Evolutionary conservation across 371 early-diverging fungal species (phyloP), one percentile per base, ranked within the genome.

Genomic region (Mucor indicus): DNA sequence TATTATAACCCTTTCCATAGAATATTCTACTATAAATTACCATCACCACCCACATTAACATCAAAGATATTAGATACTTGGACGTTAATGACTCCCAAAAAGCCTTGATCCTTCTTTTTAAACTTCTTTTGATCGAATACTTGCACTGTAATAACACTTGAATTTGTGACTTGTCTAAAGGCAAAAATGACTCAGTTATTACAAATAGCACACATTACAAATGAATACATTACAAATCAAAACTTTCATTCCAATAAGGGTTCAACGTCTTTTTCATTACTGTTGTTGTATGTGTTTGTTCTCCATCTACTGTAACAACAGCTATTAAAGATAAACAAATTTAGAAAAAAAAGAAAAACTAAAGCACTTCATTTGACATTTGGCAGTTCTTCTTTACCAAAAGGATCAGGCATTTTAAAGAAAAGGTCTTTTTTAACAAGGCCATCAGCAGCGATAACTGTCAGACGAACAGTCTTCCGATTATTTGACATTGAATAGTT

Each of bases 121-220:
- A 91, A 95, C 64, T 92, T 93, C 62, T 88, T 84, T 72, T 95
- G 95, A 70, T 98, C 98, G 78, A 95, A 98, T 19, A 98, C 86
- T 68, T 98, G 95, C 29, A 95, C 87, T 1, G 93, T 85, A 48
- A 96, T 78, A 10, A 93, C 85, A 56, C 91, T 90, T 48, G 69
- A 67, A 61, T 80, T 84, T 13, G 77, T 80, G 12, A 89, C 89
- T 62, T 77, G 73, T 38, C 89, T 89, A 67, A 13, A 19, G 17
- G 15, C 29, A 30, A 4, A 31, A 16, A 17, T 48, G 20, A 5
- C 12, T 24, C 25, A 42, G 16, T 43, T 17, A 42, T 32, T 21
- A 22, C 15, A 29, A 29, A 29, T 29, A 6, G 30, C n/a, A 48
- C 21, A 11, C 6, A 11, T 15, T 27, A 27, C 29, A 27, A 27